Evolutionary conservation across 1,284 basidiomycete species (phyloP).

Genomic region (Coniferiporia sulphurascens): DNA sequence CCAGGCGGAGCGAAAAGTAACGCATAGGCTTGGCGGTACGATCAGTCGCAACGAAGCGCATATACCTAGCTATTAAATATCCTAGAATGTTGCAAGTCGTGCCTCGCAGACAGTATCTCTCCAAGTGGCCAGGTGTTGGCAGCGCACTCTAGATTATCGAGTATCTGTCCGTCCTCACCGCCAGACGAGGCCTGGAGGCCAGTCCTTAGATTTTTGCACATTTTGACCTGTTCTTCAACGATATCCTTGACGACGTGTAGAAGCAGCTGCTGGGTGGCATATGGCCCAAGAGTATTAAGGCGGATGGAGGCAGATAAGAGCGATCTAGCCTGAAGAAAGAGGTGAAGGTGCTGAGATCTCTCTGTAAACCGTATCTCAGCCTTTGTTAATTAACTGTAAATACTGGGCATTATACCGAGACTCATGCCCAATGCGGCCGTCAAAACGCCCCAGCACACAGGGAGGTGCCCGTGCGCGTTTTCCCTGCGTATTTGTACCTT

Average conservation of each 20-base stretch:
- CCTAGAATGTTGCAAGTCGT: slow-evolving; percentile 92
- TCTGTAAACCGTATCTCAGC: slow-evolving; percentile 37
- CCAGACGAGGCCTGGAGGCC: slow-evolving; percentile 25
- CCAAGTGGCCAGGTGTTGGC: slow-evolving; percentile 94
- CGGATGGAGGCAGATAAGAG: slow-evolving; percentile 89
- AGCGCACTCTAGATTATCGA: slow-evolving; percentile 49
- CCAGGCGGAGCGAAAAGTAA: background rate
- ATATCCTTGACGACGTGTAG: slow-evolving; percentile 66
- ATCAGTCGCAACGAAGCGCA: background rate
- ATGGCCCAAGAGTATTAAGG: slow-evolving; percentile 90
- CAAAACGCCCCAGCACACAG: slow-evolving; percentile 86
- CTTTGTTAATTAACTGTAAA: background rate
- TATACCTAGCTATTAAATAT: slow-evolving; percentile 82
- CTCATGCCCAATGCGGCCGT: slow-evolving; percentile 73
- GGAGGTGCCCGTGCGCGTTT: slow-evolving; percentile 75
- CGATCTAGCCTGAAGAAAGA: slow-evolving; percentile 90
- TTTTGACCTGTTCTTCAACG: slow-evolving; percentile 49
- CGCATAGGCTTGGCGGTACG: background rate
- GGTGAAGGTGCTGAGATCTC: slow-evolving; percentile 75
- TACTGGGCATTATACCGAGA: slow-evolving; percentile 46
- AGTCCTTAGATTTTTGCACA: slow-evolving; percentile 43
- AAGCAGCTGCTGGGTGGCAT: slow-evolving; percentile 85
- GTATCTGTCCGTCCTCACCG: slow-evolving; percentile 26
- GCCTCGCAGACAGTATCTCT: slow-evolving; percentile 86
- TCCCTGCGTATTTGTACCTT: slow-evolving; percentile 65